Conservation (phyloP, 805 yeast genomes). For the Candida rishiriensis region DNA sequence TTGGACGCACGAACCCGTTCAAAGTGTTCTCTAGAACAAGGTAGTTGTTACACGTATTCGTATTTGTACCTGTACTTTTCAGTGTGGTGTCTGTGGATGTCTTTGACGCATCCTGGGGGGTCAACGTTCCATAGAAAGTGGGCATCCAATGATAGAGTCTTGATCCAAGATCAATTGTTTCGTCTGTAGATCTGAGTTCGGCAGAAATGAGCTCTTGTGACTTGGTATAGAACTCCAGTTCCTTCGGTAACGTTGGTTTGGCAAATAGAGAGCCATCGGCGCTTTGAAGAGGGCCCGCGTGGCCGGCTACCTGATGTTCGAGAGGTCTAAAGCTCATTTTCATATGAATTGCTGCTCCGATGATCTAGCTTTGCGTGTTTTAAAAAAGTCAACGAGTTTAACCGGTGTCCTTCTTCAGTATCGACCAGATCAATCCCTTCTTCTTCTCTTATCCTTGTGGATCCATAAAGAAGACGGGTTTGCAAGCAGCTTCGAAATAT, state of each 20-base stretch:
- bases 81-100: no score
- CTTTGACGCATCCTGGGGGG: constrained; percentile 36
- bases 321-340: constrained; percentile 30
- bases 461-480: no score
- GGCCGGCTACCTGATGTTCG: constrained; percentile 87
- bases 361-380: no score
- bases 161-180: constrained; percentile 29
- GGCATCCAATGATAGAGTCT: constrained; percentile 58
- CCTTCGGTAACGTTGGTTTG: constrained; percentile 62
- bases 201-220: constrained; percentile 13
- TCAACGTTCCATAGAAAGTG: constrained; percentile 53
- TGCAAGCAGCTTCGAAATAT: no score
- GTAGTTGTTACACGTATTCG: constrained; percentile 30
- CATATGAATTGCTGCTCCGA: neutral
- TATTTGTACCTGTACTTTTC: neutral
- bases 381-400: no score
- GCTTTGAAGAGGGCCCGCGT: constrained; percentile 68
- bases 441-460: no score
- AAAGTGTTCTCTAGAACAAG: constrained; percentile 71
- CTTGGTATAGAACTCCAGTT: constrained; percentile 66
- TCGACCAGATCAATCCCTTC: no score
- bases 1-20: constrained; percentile 58
- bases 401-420: no score
- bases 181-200: constrained; percentile 1
- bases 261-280: constrained; percentile 64